Percentiles rank a stretch among this genome's conserved stretches.
These are phyloP conservation scores for Mucor irregularis DNA, from an alignment of 371 early-diverging fungal species.

Conservation along the genomic window DNA sequence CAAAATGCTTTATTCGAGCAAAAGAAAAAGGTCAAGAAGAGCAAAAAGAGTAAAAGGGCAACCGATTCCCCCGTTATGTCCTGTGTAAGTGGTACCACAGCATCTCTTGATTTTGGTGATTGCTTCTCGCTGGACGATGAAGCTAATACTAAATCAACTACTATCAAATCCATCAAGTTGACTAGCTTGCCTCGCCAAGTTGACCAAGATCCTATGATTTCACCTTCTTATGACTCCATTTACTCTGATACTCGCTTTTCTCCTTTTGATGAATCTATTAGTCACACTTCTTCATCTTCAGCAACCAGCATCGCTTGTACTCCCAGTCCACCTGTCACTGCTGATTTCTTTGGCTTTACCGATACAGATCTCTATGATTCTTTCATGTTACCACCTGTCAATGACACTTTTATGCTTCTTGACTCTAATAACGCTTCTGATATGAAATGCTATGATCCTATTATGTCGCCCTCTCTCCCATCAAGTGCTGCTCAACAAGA, in stretches of 20 bases:
- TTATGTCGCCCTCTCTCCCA: slow-evolving; percentile 26
- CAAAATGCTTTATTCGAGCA: slow-evolving; percentile 27
- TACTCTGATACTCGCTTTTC: slow-evolving; percentile 21
- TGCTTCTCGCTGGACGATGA: slow-evolving; percentile 52
- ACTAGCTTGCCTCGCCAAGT: slow-evolving; percentile 8
- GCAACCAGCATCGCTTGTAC: slow-evolving; percentile 24
- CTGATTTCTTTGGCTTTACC: slow-evolving; percentile 21
- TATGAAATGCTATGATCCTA: slow-evolving; percentile 24
- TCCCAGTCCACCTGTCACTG: slow-evolving; percentile 26
- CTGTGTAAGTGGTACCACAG: slow-evolving; percentile 20
- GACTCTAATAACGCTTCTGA: slow-evolving; percentile 16
- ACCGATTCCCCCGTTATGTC: slow-evolving; percentile 2
- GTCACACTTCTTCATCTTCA: slow-evolving; percentile 16
- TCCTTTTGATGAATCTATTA: slow-evolving; percentile 27
- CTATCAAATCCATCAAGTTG: not conserved
- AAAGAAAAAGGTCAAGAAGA: slow-evolving; percentile 11
- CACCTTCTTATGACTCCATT: slow-evolving; percentile 23
- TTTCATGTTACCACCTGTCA: slow-evolving; percentile 32
- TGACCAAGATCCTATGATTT: slow-evolving; percentile 27
- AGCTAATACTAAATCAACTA: not conserved
- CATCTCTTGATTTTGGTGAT: slow-evolving; percentile 39
- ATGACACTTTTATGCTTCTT: slow-evolving; percentile 27
- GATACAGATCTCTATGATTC: slow-evolving; percentile 28
- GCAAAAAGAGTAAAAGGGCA: slow-evolving; percentile 4
- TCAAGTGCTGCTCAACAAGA: slow-evolving; percentile 20